phyloP scores from a whole-genome alignment of 1,284 basidiomycete genomes.

The Porodaedalea pini region DNA sequence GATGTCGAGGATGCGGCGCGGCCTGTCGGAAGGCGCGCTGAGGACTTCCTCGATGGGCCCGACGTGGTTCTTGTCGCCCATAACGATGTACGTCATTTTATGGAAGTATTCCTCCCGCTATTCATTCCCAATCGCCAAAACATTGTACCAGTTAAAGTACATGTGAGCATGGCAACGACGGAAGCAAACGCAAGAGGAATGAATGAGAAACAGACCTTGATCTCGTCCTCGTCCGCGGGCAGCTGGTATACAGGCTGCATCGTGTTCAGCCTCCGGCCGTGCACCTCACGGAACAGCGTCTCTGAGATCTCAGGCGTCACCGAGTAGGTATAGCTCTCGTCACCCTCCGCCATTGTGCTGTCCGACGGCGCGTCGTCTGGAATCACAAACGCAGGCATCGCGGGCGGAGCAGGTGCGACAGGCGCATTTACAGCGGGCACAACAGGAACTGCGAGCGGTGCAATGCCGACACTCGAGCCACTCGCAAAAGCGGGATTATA shows the following conservation, averaged over 20 bases:
- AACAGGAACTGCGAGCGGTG: background rate
- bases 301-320: constrained; percentile 21
- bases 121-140: too few relatives aligned
- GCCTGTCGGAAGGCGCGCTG: constrained; percentile 28
- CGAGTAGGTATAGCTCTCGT: constrained; percentile 20
- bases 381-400: background rate
- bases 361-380: constrained; percentile 8
- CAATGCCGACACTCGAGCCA: too few relatives aligned
- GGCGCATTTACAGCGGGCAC: constrained; percentile 1
- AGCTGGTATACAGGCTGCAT: constrained; percentile 25
- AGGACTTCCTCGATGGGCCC: constrained; percentile 58
- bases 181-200: background rate
- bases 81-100: constrained; percentile 60
- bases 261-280: constrained; percentile 23
- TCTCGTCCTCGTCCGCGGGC: constrained; percentile 27
- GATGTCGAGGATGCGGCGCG: constrained; percentile 53
- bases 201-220: constrained; percentile 23
- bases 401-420: background rate
- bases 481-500: too few relatives aligned
- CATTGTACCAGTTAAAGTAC: background rate
- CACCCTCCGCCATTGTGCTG: constrained; percentile 7
- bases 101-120: constrained; percentile 62
- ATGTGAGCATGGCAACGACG: background rate
- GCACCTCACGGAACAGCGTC: constrained; percentile 22
- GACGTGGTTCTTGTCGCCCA: constrained; percentile 56